phyloP scores from a whole-genome alignment of 306 rosid species.

The Cucurbita argyrosperma region DNA sequence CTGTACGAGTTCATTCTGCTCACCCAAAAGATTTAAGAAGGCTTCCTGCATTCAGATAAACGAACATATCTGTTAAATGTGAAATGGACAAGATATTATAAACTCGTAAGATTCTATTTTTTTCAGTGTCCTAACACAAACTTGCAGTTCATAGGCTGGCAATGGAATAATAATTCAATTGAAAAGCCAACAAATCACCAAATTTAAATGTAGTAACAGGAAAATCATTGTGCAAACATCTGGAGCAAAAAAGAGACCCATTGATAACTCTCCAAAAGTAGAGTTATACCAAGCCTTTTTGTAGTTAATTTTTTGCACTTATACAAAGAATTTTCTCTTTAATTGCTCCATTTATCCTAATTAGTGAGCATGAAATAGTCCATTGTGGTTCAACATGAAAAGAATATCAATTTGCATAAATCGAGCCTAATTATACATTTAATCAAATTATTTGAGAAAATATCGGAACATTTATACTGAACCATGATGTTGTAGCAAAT shows the following conservation, averaged over 20 bases:
- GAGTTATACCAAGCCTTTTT: too few species aligned
- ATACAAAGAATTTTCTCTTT: too few species aligned
- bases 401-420: too few species aligned
- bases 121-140: neutral
- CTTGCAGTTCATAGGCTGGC: neutral
- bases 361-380: too few species aligned
- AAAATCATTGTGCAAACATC: neutral
- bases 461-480: too few species aligned
- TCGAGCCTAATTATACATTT: too few species aligned
- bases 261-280: too few species aligned
- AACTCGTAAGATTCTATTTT: neutral
- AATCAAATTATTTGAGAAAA: too few species aligned
- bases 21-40: conserved; percentile 82
- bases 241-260: neutral
- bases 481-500: too few species aligned
- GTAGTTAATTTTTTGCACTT: too few species aligned
- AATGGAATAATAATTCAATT: neutral
- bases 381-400: too few species aligned
- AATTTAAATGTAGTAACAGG: neutral
- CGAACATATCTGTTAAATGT: neutral
- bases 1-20: conserved; percentile 91
- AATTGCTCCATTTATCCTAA: too few species aligned
- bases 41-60: conserved; percentile 66
- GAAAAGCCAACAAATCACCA: neutral
- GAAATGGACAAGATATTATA: neutral